These are phyloP conservation scores for Allomyces macrogynus DNA, from an alignment of 192 early-diverging fungal genomes.

Conservation along the genomic window DNA sequence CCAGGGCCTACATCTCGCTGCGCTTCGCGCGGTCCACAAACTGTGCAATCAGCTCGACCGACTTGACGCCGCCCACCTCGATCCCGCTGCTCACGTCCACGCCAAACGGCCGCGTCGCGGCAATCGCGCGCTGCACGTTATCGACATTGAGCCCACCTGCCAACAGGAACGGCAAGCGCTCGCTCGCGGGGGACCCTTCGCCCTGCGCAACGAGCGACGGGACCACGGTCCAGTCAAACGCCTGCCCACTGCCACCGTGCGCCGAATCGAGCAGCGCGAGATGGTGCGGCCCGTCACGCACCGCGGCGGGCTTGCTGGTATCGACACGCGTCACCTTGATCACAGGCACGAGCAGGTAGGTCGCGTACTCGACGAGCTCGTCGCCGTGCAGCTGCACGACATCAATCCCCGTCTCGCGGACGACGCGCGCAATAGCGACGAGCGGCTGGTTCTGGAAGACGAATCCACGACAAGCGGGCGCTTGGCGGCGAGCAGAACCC, in stretches of 20 bases:
- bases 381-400: slow-evolving; percentile 83
- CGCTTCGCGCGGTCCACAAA: slow-evolving; percentile 48
- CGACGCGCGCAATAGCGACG: slow-evolving; percentile 49
- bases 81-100: slow-evolving; percentile 92
- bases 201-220: slow-evolving; percentile 16
- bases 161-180: slow-evolving; percentile 48
- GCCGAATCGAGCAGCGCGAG: slow-evolving; percentile 25
- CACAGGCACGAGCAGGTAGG: slow-evolving; percentile 53
- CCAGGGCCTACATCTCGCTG: no score
- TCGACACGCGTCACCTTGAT: slow-evolving; percentile 82
- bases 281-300: slow-evolving; percentile 1
- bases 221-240: slow-evolving; percentile 76
- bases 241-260: slow-evolving; percentile 57
- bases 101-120: slow-evolving; percentile 45
- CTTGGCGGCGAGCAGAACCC: not conserved
- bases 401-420: slow-evolving; percentile 49
- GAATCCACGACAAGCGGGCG: slow-evolving; percentile 71
- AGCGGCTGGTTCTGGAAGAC: slow-evolving; percentile 77
- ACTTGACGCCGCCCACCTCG: slow-evolving; percentile 64
- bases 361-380: slow-evolving; percentile 42
- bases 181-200: not conserved
- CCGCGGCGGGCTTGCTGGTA: slow-evolving; percentile 19
- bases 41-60: slow-evolving; percentile 42
- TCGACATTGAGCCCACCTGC: slow-evolving; percentile 73
- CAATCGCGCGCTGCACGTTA: slow-evolving; percentile 60